Base-by-base conservation (phyloP, 495 filamentous ascomycete genomes). In the Bacidia gigantensis region DNA sequence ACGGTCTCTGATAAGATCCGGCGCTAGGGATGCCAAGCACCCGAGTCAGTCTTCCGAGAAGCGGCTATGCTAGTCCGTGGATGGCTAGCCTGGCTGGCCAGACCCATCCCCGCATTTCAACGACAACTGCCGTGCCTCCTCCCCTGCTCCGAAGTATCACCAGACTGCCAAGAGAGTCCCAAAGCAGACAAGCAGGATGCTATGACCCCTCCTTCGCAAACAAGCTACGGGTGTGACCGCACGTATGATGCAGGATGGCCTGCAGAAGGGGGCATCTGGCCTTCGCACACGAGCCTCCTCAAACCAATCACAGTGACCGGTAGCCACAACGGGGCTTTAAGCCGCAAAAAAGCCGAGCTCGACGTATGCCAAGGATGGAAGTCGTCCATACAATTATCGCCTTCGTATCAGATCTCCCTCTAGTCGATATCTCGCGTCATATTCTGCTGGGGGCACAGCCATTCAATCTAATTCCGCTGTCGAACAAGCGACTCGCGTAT, bases 221-320 rank as follows among this genome's bases (percentile, higher is more conserved):
- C 41, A 44, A 17, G 5, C 9, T 44, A 22, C 17, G 41, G 7
- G 20, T 22, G 5, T 22, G 12, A 44, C 41, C 41, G 41, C 7
- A 17, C 17, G 9, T 44, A n/a, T 9, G 41, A n/a, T n/a, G n/a
- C n/a, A n/a, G n/a, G n/a, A n/a, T n/a, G n/a, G 14, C 41, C 9
- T 22, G 41, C n/a, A n/a, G n/a, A n/a, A n/a, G n/a, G n/a, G n/a
- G n/a, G n/a, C 41, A 44, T 44, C 41, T 44, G 41, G 41, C 41
- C 41, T 17, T 44, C 9, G 5, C 7, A 18, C 9, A 18, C 41
- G 17, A 22, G 41, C 41, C 41, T 9, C 20, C 41, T 44, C 41
- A 17, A 44, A 44, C 41, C 41, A 44, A 44, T 44, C 41, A 22
- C 20, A 7, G 20, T 18, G 7, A 35, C 20, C 5, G 17, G 17